These are phyloP conservation scores for Polyplosphaeria fusca DNA, from an alignment of 495 filamentous ascomycete species.

Conservation along the genomic window DNA sequence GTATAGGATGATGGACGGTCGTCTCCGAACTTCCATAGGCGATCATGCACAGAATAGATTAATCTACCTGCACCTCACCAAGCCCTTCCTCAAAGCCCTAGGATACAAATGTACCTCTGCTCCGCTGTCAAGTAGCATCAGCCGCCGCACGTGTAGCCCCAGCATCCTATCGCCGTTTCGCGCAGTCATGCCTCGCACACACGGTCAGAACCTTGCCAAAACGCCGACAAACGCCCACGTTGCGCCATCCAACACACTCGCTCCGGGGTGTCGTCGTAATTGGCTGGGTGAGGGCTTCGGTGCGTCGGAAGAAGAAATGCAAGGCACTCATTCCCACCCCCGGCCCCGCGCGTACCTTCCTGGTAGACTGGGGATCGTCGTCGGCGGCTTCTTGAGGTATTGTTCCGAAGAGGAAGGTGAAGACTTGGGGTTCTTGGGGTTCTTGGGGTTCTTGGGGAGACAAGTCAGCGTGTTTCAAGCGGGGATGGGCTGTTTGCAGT, in stretches of 20 bases:
- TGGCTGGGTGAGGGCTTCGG: too few relatives aligned
- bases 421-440: background rate
- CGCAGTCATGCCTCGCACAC: constrained; percentile 1
- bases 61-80: background rate
- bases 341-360: too few relatives aligned
- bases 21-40: background rate
- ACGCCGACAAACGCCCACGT: too few relatives aligned
- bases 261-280: too few relatives aligned
- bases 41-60: background rate
- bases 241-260: too few relatives aligned
- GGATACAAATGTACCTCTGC: background rate
- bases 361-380: background rate
- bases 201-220: too few relatives aligned
- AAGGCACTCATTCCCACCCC: background rate
- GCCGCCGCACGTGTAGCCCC: background rate
- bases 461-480: background rate
- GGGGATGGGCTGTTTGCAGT: background rate
- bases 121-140: background rate
- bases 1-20: background rate
- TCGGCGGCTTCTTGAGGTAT: background rate
- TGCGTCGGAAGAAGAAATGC: too few relatives aligned
- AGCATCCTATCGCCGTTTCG: background rate
- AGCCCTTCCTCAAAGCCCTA: too few relatives aligned
- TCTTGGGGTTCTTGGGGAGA: background rate
- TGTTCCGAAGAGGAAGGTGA: constrained; percentile 2